A percentile compares a stretch with the other conserved stretches of the same genome.
phyloP scores from a whole-genome alignment of 2,329 filamentous ascomycete genomes.

The Fusarium virguliforme region DNA sequence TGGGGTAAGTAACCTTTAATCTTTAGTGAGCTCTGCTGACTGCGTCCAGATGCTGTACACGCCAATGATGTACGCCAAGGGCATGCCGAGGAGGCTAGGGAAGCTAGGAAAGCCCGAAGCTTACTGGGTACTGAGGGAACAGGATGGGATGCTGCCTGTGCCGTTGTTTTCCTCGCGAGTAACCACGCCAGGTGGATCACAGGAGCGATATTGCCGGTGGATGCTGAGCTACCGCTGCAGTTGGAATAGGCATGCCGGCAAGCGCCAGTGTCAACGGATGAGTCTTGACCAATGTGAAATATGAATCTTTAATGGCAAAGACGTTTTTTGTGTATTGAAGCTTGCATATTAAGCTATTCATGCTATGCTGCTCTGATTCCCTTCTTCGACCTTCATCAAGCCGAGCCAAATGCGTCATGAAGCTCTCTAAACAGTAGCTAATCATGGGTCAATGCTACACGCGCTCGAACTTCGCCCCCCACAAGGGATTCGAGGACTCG shows the following conservation, averaged over 20 bases:
- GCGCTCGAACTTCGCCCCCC: conserved; percentile 23
- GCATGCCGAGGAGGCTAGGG: conserved; percentile 60
- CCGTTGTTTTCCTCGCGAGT: conserved; percentile 59
- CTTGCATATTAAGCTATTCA: background rate
- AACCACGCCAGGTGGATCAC: conserved; percentile 63
- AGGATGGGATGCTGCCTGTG: conserved; percentile 61
- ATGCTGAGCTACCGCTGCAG: conserved; percentile 58
- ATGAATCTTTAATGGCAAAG: background rate
- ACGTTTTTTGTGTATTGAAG: background rate
- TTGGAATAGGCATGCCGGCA: conserved; percentile 43
- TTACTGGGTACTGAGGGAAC: conserved; percentile 61
- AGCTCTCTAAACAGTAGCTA: conserved; percentile 7
- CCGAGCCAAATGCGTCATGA: background rate
- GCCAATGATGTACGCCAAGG: conserved; percentile 62
- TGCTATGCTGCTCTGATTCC: background rate
- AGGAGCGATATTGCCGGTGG: conserved; percentile 59
- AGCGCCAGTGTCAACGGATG: conserved; percentile 51
- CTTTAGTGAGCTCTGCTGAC: conserved; percentile 9
- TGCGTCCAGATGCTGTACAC: conserved; percentile 61
- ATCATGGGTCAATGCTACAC: conserved; percentile 27
- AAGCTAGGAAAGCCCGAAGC: conserved; percentile 58
- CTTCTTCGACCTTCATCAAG: background rate
- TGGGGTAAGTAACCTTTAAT: conserved; percentile 43
- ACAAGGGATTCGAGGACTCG: conserved; percentile 22
- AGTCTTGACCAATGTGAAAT: background rate